Base-by-base conservation (phyloP, 1,284 basidiomycete species). In the Pisolithus thermaeus region DNA sequence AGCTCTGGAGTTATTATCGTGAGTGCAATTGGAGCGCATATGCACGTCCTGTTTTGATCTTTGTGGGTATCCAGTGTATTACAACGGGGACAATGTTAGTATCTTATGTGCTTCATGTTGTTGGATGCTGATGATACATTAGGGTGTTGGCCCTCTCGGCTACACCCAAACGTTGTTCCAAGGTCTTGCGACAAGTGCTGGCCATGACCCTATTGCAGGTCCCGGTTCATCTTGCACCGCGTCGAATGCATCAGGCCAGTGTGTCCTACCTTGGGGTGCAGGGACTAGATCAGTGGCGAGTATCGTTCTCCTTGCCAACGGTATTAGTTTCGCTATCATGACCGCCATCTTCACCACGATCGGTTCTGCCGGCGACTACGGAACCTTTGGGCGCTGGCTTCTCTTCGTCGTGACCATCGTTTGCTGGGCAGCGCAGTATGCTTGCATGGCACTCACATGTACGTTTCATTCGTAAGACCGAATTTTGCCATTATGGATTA, bases 291-390 rank as follows among this genome's bases (percentile, higher is more conserved):
- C 80, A 3, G 81, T 92, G 46, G 81, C 83, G 45, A 88, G 88
- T 36, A 72, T 91, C 38, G 82, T 91, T 9, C 72, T 91, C 11
- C 72, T 90, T 23, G 78, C 87, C 1, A 90, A 87, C 52, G 89
- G 89, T 6, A 70, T 86, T 47, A 82, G 84, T 59, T 92, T 91
- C 58, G 86, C 86, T 5, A 78, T 87, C 36, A 89, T 90, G 87
- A 87, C 87, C 0, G 57, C 77, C 22, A 81, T 92, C 41, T 91
- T 92, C 70, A 88, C 90, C 1, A 85, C 87, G 0, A 83, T 93
- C 45, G 88, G 88, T 18, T 88, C 87, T 14, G 81, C 84, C 0
- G 89, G 86, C 0, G 90, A 92, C 66, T 92, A 90, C 60, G 88
- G 90, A 12, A 79, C 73, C 0, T 90, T 90, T 64, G 81, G 89